Evolutionary conservation across 2,329 filamentous ascomycete genomes (phyloP), one percentile per base, ranked within the genome.

Genomic region (Conoideocrella luteorostrata): DNA sequence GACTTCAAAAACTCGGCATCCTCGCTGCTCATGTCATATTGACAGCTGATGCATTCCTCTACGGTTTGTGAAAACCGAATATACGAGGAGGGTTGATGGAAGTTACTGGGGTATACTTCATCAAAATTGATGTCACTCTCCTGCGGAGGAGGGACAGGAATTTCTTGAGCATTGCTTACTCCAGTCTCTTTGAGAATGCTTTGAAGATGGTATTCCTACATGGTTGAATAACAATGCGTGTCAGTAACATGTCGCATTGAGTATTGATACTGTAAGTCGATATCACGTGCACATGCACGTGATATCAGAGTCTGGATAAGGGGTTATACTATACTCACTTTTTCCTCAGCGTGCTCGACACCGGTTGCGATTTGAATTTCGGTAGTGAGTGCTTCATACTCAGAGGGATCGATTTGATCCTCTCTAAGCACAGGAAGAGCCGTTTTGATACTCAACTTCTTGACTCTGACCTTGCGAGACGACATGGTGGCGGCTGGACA

Each of bases 41-140:
- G 80, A 61, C 84, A 86, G 57, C 87, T 86, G 59, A 88, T 84
- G 57, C 86, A 95, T 67, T 98, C 93, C 68, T 98, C 93, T 49
- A 98, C 91, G 3, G 93, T 98, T 53, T 95, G 91, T 51, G 93
- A 97, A 70, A 95, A 97, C 52, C 91, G 88, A 62, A 98, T 95
- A 67, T 97, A 97, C 49, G 90, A 93, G 49, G 84, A 82, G 41
- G 93, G 89, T 64, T 94, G 85, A 57, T 82, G 78, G 67, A 91
- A 96, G 46, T 74, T 71, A 52, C 78, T 80, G 39, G 84, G 79
- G 62, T 97, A 97, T 56, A 96, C 78, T 57, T 84, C 79, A 66
- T 94, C 88, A 82, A 96, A 98, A 66, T 88, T 79, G 66, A 91
- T 69, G 52, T 74, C 69, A 56, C 77, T 81, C 66, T 80, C 71